A percentile compares a stretch with the other conserved stretches of the same genome.
phyloP scores from a whole-genome alignment of 306 rosid genomes.

The Cicer judaicum region DNA sequence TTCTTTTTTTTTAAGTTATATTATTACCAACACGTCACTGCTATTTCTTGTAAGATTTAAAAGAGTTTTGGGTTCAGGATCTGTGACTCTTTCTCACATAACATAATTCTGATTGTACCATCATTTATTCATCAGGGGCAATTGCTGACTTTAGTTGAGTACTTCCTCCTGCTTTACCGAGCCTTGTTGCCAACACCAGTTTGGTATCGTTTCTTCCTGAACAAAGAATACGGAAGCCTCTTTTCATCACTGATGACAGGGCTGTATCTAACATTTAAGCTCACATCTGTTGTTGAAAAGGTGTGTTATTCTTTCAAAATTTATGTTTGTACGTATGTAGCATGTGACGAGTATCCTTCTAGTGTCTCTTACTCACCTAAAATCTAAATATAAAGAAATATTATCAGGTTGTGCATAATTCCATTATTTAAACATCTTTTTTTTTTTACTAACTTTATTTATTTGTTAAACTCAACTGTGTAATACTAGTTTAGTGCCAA shows the following conservation, averaged over 20 bases:
- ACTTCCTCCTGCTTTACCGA: conserved; percentile 86
- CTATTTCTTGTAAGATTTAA: conserved; percentile 25
- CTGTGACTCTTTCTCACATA: background rate
- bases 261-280: conserved; percentile 92
- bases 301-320: conserved; percentile 48
- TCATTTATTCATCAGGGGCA: conserved; percentile 74
- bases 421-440: background rate
- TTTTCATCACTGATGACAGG: conserved; percentile 96
- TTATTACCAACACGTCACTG: conserved; percentile 1
- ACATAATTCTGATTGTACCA: conserved; percentile 40
- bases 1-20: conserved; percentile 13
- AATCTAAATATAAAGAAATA: background rate
- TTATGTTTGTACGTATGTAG: conserved; percentile 14
- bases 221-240: conserved; percentile 97
- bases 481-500: background rate
- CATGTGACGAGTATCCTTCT: conserved; percentile 5
- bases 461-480: conserved; percentile 16
- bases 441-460: background rate
- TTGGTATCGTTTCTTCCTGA: conserved; percentile 99
- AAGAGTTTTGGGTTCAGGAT: conserved; percentile 32
- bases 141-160: conserved; percentile 90
- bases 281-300: conserved; percentile 96
- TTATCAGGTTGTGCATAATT: conserved; percentile 4
- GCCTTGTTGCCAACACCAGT: conserved; percentile 95
- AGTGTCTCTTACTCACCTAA: conserved; percentile 16